These are phyloP conservation scores for Trypanosoma scelopori DNA, from an alignment of 208 protist genomes.

Conservation along the genomic window DNA sequence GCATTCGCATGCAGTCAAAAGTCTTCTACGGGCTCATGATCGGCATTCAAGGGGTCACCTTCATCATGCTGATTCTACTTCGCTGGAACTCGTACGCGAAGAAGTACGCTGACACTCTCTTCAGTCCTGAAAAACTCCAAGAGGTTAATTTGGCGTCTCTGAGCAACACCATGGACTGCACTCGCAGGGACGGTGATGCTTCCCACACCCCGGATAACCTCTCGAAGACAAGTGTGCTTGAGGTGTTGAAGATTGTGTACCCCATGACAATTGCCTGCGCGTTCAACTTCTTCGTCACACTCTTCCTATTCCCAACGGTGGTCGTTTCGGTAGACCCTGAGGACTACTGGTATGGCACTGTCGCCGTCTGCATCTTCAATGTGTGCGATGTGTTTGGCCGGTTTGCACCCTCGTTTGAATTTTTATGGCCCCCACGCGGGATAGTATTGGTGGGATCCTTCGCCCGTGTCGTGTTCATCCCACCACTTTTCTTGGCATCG, in stretches of 20 bases:
- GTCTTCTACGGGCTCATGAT: conserved; percentile 64
- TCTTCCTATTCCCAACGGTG: conserved; percentile 62
- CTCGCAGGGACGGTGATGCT: background rate
- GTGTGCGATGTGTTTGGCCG: conserved; percentile 47
- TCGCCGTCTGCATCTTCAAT: conserved; percentile 69
- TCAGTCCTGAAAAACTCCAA: background rate
- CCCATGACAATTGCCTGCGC: conserved; percentile 41
- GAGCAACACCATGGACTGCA: background rate
- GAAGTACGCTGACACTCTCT: conserved; percentile 32
- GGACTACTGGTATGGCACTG: conserved; percentile 57
- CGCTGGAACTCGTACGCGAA: conserved; percentile 48
- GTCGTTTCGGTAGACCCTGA: conserved; percentile 38
- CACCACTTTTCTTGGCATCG: conserved; percentile 53
- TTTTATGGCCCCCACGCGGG: conserved; percentile 44
- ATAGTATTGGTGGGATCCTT: conserved; percentile 41
- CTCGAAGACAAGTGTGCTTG: conserved; percentile 5
- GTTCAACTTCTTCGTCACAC: conserved; percentile 57
- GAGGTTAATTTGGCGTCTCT: background rate
- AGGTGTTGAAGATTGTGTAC: conserved; percentile 26
- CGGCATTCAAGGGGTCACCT: conserved; percentile 35
- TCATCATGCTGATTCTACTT: conserved; percentile 40
- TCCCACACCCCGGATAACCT: conserved; percentile 23
- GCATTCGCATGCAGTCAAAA: conserved; percentile 37
- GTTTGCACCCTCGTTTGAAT: conserved; percentile 41
- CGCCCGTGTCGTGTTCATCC: conserved; percentile 48